These are phyloP conservation scores for Piloderma croceum DNA, from an alignment of 768 basidiomycete species.

Conservation along the genomic window DNA sequence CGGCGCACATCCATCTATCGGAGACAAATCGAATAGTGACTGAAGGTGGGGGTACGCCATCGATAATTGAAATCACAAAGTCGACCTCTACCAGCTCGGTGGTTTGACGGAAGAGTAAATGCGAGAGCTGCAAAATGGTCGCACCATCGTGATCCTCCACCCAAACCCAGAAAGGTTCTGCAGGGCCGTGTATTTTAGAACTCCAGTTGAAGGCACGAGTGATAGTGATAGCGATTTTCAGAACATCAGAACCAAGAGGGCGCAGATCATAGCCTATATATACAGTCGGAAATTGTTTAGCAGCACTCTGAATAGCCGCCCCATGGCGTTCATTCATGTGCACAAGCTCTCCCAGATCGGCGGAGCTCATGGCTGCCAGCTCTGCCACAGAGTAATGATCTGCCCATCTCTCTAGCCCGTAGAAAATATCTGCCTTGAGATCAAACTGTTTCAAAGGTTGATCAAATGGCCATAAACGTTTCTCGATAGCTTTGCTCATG, in stretches of 20 bases:
- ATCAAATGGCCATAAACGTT: conserved; percentile 90
- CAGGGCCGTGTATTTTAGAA: conserved; percentile 60
- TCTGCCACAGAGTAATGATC: conserved; percentile 76
- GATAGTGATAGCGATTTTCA: conserved; percentile 67
- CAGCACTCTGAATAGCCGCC: conserved; percentile 67
- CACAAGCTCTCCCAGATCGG: conserved; percentile 70
- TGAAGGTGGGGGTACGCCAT: conserved; percentile 50
- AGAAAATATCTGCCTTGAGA: conserved; percentile 71
- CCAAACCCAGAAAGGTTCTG: conserved; percentile 95
- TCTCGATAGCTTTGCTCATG: conserved; percentile 90
- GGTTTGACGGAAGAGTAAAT: conserved; percentile 64
- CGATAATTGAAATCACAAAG: conserved; percentile 74
- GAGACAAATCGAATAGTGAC: conserved; percentile 78
- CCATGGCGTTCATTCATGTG: conserved; percentile 87
- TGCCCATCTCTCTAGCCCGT: conserved; percentile 73
- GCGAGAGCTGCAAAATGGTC: conserved; percentile 76
- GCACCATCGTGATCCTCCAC: conserved; percentile 79
- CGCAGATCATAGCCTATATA: conserved; percentile 62
- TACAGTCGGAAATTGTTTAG: conserved; percentile 78
- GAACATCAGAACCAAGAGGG: conserved; percentile 79
- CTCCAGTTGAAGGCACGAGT: conserved; percentile 77
- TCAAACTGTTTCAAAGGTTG: conserved; percentile 82
- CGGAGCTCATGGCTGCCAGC: conserved; percentile 59
- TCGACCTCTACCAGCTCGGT: conserved; percentile 58
- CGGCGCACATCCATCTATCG: conserved; percentile 91